Evolutionary conservation across 225 moss, liverwort and hornwort genomes (phyloP).

Genomic region (Marchantia paleacea): DNA sequence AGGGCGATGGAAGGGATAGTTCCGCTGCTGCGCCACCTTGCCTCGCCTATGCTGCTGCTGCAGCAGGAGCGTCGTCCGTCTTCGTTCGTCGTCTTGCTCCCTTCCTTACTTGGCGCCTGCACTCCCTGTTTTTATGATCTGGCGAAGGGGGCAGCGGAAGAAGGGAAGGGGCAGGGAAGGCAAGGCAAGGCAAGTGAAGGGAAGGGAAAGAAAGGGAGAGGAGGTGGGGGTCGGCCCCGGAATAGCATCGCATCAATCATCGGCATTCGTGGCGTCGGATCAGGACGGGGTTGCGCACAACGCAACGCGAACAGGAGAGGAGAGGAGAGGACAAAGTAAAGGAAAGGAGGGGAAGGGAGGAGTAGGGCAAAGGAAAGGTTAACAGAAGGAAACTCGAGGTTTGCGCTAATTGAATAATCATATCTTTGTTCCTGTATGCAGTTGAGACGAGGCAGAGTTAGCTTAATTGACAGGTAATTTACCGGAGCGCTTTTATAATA

Average conservation of each 20-base stretch:
- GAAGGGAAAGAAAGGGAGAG: not conserved
- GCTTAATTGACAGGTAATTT: not conserved
- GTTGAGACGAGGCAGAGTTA: constrained; percentile 2
- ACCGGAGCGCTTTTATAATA: not conserved
- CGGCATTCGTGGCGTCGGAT: not conserved
- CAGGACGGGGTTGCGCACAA: not conserved
- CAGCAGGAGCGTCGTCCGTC: not conserved
- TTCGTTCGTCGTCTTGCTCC: not conserved
- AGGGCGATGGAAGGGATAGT: not conserved
- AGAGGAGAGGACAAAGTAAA: not conserved
- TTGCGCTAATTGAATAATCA: constrained; percentile 1
- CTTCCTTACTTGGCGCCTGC: not conserved
- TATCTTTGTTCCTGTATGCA: constrained; percentile 2
- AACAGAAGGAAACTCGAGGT: not conserved
- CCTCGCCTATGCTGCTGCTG: not conserved
- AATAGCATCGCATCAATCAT: not conserved
- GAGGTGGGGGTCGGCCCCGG: not conserved
- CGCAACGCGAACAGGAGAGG: not conserved
- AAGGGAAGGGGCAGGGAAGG: not conserved
- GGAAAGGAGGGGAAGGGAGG: not conserved
- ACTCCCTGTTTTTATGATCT: constrained; percentile 5
- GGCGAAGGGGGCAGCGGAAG: not conserved
- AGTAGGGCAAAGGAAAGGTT: not conserved
- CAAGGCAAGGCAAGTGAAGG: not conserved
- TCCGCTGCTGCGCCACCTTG: not conserved